Evolutionary conservation across 1,284 basidiomycete genomes (phyloP), one percentile per base, ranked within the genome.

Genomic region (Rhizoctonia solani): DNA sequence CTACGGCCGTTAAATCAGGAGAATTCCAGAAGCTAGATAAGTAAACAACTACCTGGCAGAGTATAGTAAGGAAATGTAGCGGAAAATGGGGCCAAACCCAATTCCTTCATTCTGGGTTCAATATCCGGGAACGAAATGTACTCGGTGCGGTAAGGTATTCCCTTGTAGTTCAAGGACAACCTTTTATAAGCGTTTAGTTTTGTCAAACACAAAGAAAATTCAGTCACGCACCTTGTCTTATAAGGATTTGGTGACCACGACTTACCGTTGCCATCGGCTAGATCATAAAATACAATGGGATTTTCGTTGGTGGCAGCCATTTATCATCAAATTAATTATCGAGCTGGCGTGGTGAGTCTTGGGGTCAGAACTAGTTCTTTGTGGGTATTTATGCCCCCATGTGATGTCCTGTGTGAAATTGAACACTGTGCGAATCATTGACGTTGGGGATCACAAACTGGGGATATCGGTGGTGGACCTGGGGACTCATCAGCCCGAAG

Each of bases 11-110:
- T 66, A 8, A 46, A 19, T 21, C 11, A 9, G 19, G 6, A 21
- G 11, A 11, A 19, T 11, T 11, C 44, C 21, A 46, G 44, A 9
- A 46, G 74, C 4, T 76, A 79, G 72, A 82, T 81, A 70, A 50
- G 16, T 29, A 21, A 25, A 16, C 21, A 52, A 32, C 21, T 23
- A 63, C 58, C 34, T 2, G 58, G 58, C 13, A 63, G 23, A 1
- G 58, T 63, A n/a, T 63, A 63, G 9, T 27, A 25, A 3, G 58
- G 46, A 34, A 52, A 49, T 8, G 58, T 63, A 13, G 19, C n/a
- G 23, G 56, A 59, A 25, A 34, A 16, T 1, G 23, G 56, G 11
- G 56, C 1, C n/a, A 63, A 9, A 0, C 69, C 72, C n/a, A 70
- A 59, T 6, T 39, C 47, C 19, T 66, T 65, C 3, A 70, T 47